These are phyloP conservation scores for Lentinus brumalis DNA, from an alignment of 768 basidiomycete species.

Conservation along the genomic window DNA sequence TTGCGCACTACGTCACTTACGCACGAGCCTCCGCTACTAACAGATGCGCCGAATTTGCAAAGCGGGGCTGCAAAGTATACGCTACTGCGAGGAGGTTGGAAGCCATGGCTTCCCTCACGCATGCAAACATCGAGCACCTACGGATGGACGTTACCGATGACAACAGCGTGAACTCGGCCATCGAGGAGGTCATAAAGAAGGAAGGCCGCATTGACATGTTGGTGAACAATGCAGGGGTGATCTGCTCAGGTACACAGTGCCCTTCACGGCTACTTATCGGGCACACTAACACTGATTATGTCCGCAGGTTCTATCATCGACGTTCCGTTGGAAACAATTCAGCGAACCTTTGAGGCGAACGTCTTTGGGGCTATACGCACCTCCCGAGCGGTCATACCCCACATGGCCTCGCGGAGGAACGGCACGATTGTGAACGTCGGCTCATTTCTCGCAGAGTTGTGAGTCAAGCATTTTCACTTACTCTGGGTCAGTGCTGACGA, in stretches of 20 bases:
- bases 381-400: conserved; percentile 63
- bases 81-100: conserved; percentile 71
- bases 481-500: neutral
- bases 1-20: neutral
- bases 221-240: conserved; percentile 73
- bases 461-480: conserved; percentile 25
- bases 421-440: conserved; percentile 80
- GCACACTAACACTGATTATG: conserved; percentile 41
- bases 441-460: conserved; percentile 66
- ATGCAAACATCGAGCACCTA: conserved; percentile 47
- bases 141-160: conserved; percentile 67
- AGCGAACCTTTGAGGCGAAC: conserved; percentile 66
- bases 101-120: conserved; percentile 57
- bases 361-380: conserved; percentile 62
- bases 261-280: no score
- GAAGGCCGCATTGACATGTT: conserved; percentile 72
- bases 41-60: conserved; percentile 71
- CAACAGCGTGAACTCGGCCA: conserved; percentile 50
- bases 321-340: conserved; percentile 52
- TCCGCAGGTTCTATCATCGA: conserved; percentile 51
- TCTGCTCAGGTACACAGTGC: conserved; percentile 37
- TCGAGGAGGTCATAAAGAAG: conserved; percentile 52
- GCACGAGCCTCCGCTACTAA: neutral
- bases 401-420: conserved; percentile 65
- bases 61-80: conserved; percentile 70